phyloP scores from a whole-genome alignment of 768 basidiomycete genomes.

The Lactifluus piperatus region DNA sequence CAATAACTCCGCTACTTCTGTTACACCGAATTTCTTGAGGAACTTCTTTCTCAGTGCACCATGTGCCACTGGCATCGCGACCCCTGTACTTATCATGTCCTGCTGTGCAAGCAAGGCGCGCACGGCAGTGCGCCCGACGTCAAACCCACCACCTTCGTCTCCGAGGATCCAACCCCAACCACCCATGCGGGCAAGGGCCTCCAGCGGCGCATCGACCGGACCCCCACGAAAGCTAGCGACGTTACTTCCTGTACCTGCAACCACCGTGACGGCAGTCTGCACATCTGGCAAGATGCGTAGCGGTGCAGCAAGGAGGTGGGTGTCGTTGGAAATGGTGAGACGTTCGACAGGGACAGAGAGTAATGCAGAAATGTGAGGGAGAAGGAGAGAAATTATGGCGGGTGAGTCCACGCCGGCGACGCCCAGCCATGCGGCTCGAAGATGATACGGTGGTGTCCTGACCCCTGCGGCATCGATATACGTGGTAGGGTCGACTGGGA shows the following conservation, averaged over 20 bases:
- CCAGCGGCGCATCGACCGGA: background rate
- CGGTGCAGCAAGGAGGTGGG: conserved; percentile 76
- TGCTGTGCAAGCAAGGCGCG: conserved; percentile 54
- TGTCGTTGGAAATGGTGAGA: conserved; percentile 70
- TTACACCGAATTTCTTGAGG: conserved; percentile 47
- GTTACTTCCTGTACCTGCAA: conserved; percentile 78
- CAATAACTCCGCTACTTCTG: conserved; percentile 54
- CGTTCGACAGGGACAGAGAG: conserved; percentile 46
- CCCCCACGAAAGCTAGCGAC: conserved; percentile 53
- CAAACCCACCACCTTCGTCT: conserved; percentile 67
- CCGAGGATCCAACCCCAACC: conserved; percentile 18
- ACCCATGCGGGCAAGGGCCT: conserved; percentile 6
- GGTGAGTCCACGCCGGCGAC: conserved; percentile 76
- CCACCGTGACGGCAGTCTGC: conserved; percentile 56
- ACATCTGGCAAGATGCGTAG: conserved; percentile 53
- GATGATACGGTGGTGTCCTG: conserved; percentile 27
- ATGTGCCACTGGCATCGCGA: background rate
- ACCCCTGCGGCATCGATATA: background rate
- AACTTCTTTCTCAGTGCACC: conserved; percentile 38
- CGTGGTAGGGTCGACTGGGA: conserved; percentile 2
- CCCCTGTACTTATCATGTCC: conserved; percentile 36
- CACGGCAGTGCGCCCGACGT: conserved; percentile 68
- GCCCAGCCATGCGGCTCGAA: conserved; percentile 75
- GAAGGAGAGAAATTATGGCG: conserved; percentile 48
- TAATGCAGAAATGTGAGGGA: conserved; percentile 44